These are phyloP conservation scores for Colletotrichum paranaense DNA, from an alignment of 2,329 filamentous ascomycete genomes.

Conservation along the genomic window DNA sequence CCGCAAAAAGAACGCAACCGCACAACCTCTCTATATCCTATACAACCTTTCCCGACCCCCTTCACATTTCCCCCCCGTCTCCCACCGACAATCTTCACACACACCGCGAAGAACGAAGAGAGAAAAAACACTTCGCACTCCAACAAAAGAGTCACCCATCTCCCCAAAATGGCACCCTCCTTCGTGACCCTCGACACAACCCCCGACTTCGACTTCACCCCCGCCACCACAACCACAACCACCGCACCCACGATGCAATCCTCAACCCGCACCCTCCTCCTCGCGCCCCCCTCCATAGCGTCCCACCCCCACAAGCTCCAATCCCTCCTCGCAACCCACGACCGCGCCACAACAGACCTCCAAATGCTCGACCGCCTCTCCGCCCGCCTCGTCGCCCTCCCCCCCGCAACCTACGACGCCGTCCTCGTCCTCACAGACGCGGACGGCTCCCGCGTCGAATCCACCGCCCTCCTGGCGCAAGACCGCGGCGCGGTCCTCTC, in stretches of 20 bases:
- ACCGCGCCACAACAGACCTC: constrained; percentile 83
- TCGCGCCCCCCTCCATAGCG: constrained; percentile 91
- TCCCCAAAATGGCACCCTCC: constrained; percentile 60
- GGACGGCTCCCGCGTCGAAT: constrained; percentile 73
- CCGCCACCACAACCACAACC: constrained; percentile 42
- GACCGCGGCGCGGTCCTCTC: constrained; percentile 70
- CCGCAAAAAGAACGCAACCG: constrained; percentile 13
- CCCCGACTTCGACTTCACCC: constrained; percentile 60
- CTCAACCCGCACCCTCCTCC: constrained; percentile 76
- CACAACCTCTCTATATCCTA: not conserved
- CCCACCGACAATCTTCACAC: not conserved
- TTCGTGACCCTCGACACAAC: constrained; percentile 66
- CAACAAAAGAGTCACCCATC: not conserved
- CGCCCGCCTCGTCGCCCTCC: constrained; percentile 82
- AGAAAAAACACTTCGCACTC: not conserved
- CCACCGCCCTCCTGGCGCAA: constrained; percentile 71
- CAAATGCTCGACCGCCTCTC: constrained; percentile 98
- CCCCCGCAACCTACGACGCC: constrained; percentile 81
- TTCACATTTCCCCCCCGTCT: not conserved
- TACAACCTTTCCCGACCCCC: not conserved
- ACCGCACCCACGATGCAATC: constrained; percentile 40
- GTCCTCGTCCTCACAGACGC: constrained; percentile 86
- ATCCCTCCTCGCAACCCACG: constrained; percentile 76
- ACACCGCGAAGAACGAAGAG: not conserved
- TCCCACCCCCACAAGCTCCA: constrained; percentile 84